Percentiles rank a stretch among this genome's conserved stretches.
Conservation (phyloP, 306 rosid genomes). For the Carpinus fangiana region DNA sequence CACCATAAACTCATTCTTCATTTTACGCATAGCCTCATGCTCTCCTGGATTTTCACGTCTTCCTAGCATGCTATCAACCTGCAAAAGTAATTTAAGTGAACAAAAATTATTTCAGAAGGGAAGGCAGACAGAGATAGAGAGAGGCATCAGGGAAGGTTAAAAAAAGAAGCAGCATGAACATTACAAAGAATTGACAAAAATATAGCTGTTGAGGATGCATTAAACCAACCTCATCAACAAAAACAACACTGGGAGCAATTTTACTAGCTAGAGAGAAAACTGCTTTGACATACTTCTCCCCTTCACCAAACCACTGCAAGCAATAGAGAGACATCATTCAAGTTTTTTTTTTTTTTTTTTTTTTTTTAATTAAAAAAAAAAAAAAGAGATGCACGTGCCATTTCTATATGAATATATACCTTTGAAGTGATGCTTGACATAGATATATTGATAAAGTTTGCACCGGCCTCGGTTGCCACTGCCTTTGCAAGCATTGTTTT, state of each 20-base stretch:
- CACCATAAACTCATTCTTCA: constrained; percentile 98
- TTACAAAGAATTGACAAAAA: constrained; percentile 1
- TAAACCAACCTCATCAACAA: constrained; percentile 90
- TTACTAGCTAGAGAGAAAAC: constrained; percentile 95
- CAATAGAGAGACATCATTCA: constrained; percentile 22
- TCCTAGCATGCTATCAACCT: constrained; percentile 99
- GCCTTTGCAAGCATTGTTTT: constrained; percentile 99
- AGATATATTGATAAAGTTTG: constrained; percentile 91
- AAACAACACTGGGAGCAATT: constrained; percentile 93
- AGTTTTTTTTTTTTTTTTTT: background rate
- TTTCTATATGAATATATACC: constrained; percentile 42
- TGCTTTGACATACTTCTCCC: constrained; percentile 93
- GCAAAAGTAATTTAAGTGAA: constrained; percentile 21
- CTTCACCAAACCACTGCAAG: constrained; percentile 98
- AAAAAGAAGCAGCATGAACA: background rate
- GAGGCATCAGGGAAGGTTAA: background rate
- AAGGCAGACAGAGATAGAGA: background rate
- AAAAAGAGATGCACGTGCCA: background rate
- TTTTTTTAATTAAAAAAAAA: too few relatives aligned
- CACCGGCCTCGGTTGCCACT: constrained; percentile 99
- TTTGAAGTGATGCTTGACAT: constrained; percentile 96
- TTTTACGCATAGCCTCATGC: constrained; percentile 96
- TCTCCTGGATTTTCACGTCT: constrained; percentile 95
- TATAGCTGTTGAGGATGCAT: background rate
- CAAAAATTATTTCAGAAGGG: background rate